phyloP scores from a whole-genome alignment of 1,139 yeast species.

The Hyphopichia pseudoburtonii region DNA sequence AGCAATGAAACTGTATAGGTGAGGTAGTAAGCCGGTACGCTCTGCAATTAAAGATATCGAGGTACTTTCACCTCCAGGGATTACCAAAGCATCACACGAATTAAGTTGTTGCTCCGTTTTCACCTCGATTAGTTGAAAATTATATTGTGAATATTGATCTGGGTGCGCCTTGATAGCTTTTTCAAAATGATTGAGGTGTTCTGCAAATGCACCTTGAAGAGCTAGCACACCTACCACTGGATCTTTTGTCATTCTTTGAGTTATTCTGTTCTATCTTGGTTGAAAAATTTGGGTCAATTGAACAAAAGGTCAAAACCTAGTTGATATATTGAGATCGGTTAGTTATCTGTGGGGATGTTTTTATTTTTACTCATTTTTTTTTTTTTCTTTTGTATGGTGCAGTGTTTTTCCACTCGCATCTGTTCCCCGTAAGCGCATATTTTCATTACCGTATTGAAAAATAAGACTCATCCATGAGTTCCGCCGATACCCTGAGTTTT shows the following conservation, averaged over 20 bases:
- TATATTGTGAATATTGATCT: slow-evolving; percentile 14
- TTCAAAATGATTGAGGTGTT: slow-evolving; percentile 60
- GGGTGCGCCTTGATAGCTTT: slow-evolving; percentile 28
- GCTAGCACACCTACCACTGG: slow-evolving; percentile 67
- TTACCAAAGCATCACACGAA: slow-evolving; percentile 58
- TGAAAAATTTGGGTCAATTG: too few relatives aligned
- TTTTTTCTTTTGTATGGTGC: too few relatives aligned
- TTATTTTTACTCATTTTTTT: too few relatives aligned
- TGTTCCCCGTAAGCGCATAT: too few relatives aligned
- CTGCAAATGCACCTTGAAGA: slow-evolving; percentile 77
- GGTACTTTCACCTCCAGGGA: slow-evolving; percentile 86
- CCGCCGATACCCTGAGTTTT: too few relatives aligned
- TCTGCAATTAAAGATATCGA: slow-evolving; percentile 73
- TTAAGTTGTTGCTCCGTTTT: slow-evolving; percentile 51
- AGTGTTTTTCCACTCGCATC: too few relatives aligned
- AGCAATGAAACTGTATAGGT: slow-evolving; percentile 53
- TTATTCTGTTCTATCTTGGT: too few relatives aligned
- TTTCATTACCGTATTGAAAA: too few relatives aligned
- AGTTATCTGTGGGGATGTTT: too few relatives aligned
- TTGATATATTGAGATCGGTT: too few relatives aligned
- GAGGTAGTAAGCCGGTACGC: slow-evolving; percentile 57
- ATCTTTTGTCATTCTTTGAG: slow-evolving; percentile 13
- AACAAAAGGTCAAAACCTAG: too few relatives aligned
- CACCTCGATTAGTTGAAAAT: slow-evolving; percentile 47
- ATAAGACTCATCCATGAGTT: too few relatives aligned